These are phyloP conservation scores for Acmispon strigosus DNA, from an alignment of 306 rosid species.

Conservation along the genomic window DNA sequence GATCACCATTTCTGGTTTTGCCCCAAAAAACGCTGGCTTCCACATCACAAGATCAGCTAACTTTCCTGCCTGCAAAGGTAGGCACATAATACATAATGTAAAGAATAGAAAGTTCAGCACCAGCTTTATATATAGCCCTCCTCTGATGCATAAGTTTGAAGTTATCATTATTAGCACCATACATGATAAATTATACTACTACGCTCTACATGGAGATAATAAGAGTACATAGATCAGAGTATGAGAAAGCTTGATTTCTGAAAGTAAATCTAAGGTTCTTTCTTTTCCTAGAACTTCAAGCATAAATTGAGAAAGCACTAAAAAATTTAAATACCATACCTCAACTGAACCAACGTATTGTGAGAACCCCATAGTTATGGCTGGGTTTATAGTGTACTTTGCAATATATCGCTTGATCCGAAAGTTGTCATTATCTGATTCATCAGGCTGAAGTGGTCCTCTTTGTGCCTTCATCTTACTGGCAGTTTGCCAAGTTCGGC, in stretches of 20 bases:
- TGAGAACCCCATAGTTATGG: slow-evolving; percentile 61
- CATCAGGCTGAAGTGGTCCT: slow-evolving; percentile 30
- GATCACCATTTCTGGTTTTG: slow-evolving; percentile 74
- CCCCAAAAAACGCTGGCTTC: slow-evolving; percentile 80
- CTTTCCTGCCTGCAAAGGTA: slow-evolving; percentile 48
- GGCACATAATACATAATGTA: not conserved
- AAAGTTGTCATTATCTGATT: slow-evolving; percentile 44
- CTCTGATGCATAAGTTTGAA: too few species aligned
- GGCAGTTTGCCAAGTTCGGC: slow-evolving; percentile 81
- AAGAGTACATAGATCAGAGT: too few species aligned
- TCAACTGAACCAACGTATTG: slow-evolving; percentile 59
- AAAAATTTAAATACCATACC: slow-evolving; percentile 28
- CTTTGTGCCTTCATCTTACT: slow-evolving; percentile 71
- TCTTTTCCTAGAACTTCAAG: not conserved
- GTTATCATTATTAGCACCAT: too few species aligned
- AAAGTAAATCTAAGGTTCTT: not conserved
- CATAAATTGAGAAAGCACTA: not conserved
- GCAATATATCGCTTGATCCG: slow-evolving; percentile 63
- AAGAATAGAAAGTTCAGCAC: not conserved
- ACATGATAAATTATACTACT: too few species aligned
- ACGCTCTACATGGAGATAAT: too few species aligned
- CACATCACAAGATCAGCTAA: slow-evolving; percentile 76
- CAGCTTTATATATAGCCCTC: too few species aligned
- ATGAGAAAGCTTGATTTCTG: too few species aligned
- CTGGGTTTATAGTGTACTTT: slow-evolving; percentile 73